Evolutionary conservation across 2,329 filamentous ascomycete species (phyloP), one percentile per base, ranked within the genome.

Genomic region (Colletotrichum orbiculare): DNA sequence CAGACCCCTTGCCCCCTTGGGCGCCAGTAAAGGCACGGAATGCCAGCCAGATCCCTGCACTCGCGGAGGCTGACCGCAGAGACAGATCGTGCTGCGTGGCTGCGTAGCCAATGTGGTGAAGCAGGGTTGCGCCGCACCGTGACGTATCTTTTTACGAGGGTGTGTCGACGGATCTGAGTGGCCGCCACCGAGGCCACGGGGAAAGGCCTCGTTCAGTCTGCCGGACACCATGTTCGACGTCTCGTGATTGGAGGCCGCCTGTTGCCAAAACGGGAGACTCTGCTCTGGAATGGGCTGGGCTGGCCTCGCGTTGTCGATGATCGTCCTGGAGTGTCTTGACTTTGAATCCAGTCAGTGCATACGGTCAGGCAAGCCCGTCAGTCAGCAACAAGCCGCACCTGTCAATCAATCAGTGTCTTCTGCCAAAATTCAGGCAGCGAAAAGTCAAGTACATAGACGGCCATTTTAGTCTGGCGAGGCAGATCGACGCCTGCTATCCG

Each of bases 201-300:
- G 60, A n/a, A 35, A 42, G 60, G 60, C 54, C 48, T 47, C 47
- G 11, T 11, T n/a, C 61, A 60, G 60, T 52, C 34, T 64, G 25
- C 63, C 66, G 53, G 59, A 58, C 50, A 25, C 63, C 50, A 66
- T 57, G 53, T 63, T 67, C 57, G 33, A 62, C 48, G 39, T 54
- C 57, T 35, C 66, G 57, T 63, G 57, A 67, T 66, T 67, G 63
- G 66, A 67, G 66, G 63, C 66, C 66, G 62, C 62, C 66, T 58
- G 48, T 39, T 62, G 39, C 56, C 56, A 56, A 52, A 56, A 61
- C 12, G 53, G 56, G 55, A 45, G 56, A 46, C 48, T 25, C 25
- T 33, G 52, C 33, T 50, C 46, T 56, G 59, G 59, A 57, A 62
- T 56, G 46, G 52, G 46, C 47, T 63, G 58, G 52, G 41, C 48